These are phyloP conservation scores for Aspergillus bridgeri DNA, from an alignment of 495 filamentous ascomycete genomes.

Conservation along the genomic window DNA sequence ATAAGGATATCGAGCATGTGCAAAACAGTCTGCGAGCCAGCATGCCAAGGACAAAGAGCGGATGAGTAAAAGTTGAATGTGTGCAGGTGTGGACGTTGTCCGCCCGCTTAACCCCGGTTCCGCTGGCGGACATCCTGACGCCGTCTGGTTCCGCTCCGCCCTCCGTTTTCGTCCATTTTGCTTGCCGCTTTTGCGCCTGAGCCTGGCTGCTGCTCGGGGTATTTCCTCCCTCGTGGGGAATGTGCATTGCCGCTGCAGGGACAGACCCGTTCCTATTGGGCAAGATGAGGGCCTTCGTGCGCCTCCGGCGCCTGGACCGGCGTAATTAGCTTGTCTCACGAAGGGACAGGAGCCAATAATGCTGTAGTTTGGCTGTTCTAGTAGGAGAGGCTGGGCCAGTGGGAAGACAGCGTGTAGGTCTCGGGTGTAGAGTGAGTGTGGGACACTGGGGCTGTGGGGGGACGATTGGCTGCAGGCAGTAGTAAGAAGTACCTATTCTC, in stretches of 20 bases:
- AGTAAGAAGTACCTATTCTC: not conserved
- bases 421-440: not conserved
- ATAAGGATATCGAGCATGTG: not conserved
- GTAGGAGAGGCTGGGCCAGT: not conserved
- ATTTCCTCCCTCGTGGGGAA: not conserved
- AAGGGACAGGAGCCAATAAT: not conserved
- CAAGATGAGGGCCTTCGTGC: not conserved
- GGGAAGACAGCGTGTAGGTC: not conserved
- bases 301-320: not conserved
- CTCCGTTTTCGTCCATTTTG: constrained; percentile 4
- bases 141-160: constrained; percentile 19
- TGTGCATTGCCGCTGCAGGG: not conserved
- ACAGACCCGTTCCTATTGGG: not conserved
- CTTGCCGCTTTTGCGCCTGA: constrained; percentile 15
- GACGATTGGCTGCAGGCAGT: not conserved
- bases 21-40: not conserved
- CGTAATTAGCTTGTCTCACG: not conserved
- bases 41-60: not conserved
- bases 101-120: constrained; percentile 7
- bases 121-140: constrained; percentile 9
- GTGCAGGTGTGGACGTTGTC: not conserved
- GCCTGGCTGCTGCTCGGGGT: not conserved
- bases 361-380: not conserved
- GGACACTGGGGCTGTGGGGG: not conserved
- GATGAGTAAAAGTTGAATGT: not conserved